Conservation (phyloP, 2,329 filamentous ascomycete genomes). For the Cladosporium cucumerinum region DNA sequence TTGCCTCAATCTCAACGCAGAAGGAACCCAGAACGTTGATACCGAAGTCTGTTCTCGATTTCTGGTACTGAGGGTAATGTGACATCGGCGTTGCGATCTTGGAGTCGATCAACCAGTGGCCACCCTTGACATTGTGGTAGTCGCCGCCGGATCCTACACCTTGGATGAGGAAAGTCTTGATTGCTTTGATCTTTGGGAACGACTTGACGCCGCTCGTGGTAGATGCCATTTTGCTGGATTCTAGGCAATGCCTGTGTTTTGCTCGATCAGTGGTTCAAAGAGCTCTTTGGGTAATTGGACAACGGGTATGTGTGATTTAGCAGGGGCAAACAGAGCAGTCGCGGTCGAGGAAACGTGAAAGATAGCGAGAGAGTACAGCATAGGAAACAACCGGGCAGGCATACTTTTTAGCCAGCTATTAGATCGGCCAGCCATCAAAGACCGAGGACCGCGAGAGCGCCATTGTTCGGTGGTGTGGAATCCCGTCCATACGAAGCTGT, state of each 20-base stretch:
- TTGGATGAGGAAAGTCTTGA: slow-evolving; percentile 69
- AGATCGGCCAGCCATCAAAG: not conserved
- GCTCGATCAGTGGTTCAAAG: not conserved
- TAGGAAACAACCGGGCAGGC: not conserved
- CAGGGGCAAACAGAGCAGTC: not conserved
- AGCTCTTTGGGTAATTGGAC: not conserved
- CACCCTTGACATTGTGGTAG: slow-evolving; percentile 84
- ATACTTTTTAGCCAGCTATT: not conserved
- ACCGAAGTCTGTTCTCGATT: slow-evolving; percentile 86
- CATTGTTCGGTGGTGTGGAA: not conserved
- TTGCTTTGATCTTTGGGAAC: slow-evolving; percentile 73
- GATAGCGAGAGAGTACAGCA: not conserved
- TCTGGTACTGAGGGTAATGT: slow-evolving; percentile 80
- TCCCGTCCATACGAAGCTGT: not conserved
- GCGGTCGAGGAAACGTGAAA: not conserved
- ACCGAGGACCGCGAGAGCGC: not conserved
- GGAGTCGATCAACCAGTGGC: slow-evolving; percentile 79
- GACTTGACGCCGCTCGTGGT: slow-evolving; percentile 43
- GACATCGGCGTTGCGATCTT: slow-evolving; percentile 93
- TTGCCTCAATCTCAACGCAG: slow-evolving; percentile 82
- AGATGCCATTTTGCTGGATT: not conserved
- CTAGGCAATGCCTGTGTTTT: not conserved
- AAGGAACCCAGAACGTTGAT: slow-evolving; percentile 95
- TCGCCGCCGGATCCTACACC: slow-evolving; percentile 66
- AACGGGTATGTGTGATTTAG: not conserved